phyloP scores from a whole-genome alignment of 164 flowering plant species.

The Berberis vulgaris region DNA sequence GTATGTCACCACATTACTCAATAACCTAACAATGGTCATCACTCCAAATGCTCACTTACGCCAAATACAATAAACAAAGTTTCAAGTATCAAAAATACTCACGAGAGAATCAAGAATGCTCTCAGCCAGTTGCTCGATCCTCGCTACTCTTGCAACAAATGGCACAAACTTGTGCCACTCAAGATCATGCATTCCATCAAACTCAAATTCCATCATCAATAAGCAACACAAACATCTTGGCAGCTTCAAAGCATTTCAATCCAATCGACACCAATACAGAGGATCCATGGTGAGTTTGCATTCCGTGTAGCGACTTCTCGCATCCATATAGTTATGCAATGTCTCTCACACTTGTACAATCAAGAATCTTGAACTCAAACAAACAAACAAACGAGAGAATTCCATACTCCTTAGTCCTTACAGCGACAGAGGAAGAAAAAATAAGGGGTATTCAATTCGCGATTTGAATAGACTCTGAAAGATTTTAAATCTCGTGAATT shows the following conservation, averaged over 20 bases:
- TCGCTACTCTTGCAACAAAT: constrained; percentile 52
- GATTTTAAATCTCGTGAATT: too few species aligned
- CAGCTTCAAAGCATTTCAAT: constrained; percentile 56
- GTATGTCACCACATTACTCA: too few species aligned
- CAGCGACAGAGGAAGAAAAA: too few species aligned
- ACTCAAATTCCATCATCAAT: constrained; percentile 77
- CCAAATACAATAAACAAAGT: too few species aligned
- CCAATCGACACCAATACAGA: constrained; percentile 47
- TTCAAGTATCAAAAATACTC: constrained; percentile 10
- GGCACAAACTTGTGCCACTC: constrained; percentile 66
- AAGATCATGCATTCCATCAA: constrained; percentile 61
- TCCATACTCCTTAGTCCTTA: too few species aligned
- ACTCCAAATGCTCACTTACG: too few species aligned
- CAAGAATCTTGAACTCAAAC: not conserved
- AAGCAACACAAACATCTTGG: constrained; percentile 51
- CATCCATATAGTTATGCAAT: constrained; percentile 71
- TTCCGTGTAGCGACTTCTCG: constrained; percentile 41
- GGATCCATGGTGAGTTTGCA: constrained; percentile 43
- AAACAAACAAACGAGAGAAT: too few species aligned
- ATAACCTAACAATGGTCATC: too few species aligned
- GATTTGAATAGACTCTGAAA: too few species aligned
- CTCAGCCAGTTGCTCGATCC: constrained; percentile 80
- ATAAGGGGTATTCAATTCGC: too few species aligned
- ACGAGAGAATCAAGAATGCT: constrained; percentile 58
- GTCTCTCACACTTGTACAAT: constrained; percentile 55